These are phyloP conservation scores for Calocybe cyanea DNA, from an alignment of 768 basidiomycete species.

Conservation along the genomic window DNA sequence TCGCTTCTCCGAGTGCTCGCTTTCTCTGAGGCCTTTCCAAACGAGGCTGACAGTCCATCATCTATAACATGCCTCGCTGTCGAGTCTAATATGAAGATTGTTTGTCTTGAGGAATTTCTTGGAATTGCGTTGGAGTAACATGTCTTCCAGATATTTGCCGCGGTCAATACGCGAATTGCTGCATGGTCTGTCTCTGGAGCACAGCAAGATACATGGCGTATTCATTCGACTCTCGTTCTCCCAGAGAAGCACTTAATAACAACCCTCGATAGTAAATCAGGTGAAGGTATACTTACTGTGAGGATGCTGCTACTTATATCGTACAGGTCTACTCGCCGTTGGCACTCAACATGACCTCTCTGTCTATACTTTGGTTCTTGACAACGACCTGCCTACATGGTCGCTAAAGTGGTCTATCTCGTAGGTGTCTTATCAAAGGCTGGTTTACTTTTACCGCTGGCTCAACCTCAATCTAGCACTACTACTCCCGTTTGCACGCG, in stretches of 20 bases:
- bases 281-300: constrained; percentile 32
- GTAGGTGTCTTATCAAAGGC: constrained; percentile 34
- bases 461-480: constrained; percentile 30
- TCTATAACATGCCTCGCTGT: constrained; percentile 61
- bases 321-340: constrained; percentile 70
- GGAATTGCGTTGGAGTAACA: constrained; percentile 15
- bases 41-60: constrained; percentile 37
- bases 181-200: constrained; percentile 76
- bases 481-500: constrained; percentile 47
- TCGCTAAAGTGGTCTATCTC: constrained; percentile 68
- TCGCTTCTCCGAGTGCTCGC: constrained; percentile 65
- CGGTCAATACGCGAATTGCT: constrained; percentile 64
- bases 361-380: constrained; percentile 72
- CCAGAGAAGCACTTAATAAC: constrained; percentile 52
- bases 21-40: constrained; percentile 80
- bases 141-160: constrained; percentile 61
- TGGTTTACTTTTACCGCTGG: constrained; percentile 3
- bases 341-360: constrained; percentile 59
- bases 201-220: constrained; percentile 62
- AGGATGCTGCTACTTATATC: constrained; percentile 21
- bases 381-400: constrained; percentile 84
- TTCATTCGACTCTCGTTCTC: constrained; percentile 78
- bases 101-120: constrained; percentile 13
- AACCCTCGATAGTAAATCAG: constrained; percentile 70
- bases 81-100: constrained; percentile 78